Evolutionary conservation across 164 flowering plant species (phyloP).

Genomic region (Vitis vinifera): ASM3070453v1 NC_081810.1:7593501-7594000

Average conservation of each 20-base stretch:
- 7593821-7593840: slow-evolving; percentile 16
- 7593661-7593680: slow-evolving; percentile 52
- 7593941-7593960: slow-evolving; percentile 1
- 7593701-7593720: background rate
- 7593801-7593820: slow-evolving; percentile 57
- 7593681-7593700: slow-evolving; percentile 30
- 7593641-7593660: slow-evolving; percentile 42
- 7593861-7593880: slow-evolving; percentile 3
- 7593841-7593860: slow-evolving; percentile 2
- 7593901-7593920: background rate
- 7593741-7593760: slow-evolving; percentile 29
- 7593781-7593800: slow-evolving; percentile 52
- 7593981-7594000: background rate
- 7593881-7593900: slow-evolving; percentile 30
- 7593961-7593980: background rate
- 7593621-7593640: background rate
- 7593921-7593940: slow-evolving; percentile 7
- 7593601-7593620: slow-evolving; percentile 59
- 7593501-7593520: slow-evolving; percentile 50
- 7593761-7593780: slow-evolving; percentile 40
- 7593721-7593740: background rate
- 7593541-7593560: slow-evolving; percentile 61
- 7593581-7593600: slow-evolving; percentile 64
- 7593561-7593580: slow-evolving; percentile 33
- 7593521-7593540: slow-evolving; percentile 42